Conservation (phyloP, 768 basidiomycete species). For the Symmetrospora coprosmae region DNA sequence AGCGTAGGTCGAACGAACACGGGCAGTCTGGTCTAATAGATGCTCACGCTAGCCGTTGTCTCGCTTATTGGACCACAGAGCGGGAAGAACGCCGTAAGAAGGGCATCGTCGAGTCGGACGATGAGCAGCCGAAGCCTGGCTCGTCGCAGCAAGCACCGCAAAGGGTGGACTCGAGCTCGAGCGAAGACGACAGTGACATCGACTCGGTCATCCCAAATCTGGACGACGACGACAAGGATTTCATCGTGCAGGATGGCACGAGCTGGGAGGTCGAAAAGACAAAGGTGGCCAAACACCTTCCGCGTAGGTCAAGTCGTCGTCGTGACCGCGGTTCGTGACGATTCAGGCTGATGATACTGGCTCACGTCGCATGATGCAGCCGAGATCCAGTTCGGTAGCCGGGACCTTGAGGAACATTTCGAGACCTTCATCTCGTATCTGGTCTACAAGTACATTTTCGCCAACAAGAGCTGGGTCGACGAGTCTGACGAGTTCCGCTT, state of each 20-base stretch:
- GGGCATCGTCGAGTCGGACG: slow-evolving; percentile 18
- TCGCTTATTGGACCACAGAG: not conserved
- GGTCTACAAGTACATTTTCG: slow-evolving; percentile 2
- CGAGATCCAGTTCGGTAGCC: too few relatives aligned
- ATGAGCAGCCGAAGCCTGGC: not conserved
- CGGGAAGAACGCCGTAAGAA: not conserved
- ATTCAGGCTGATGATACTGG: too few relatives aligned
- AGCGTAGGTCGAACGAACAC: slow-evolving; percentile 11
- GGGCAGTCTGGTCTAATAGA: too few relatives aligned
- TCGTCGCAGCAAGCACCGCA: too few relatives aligned
- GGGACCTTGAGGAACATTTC: slow-evolving; percentile 4
- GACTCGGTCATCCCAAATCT: not conserved
- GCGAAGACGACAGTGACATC: not conserved
- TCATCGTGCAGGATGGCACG: not conserved
- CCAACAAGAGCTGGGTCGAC: not conserved
- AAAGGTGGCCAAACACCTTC: too few relatives aligned
- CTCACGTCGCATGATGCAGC: too few relatives aligned
- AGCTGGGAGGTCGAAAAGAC: too few relatives aligned
- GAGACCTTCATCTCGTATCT: slow-evolving; percentile 8
- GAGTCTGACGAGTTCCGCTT: not conserved
- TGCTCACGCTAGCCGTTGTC: too few relatives aligned
- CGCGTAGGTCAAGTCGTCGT: too few relatives aligned
- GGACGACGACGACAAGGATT: not conserved
- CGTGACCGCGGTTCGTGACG: too few relatives aligned
- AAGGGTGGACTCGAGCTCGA: too few relatives aligned